Evolutionary conservation across 805 yeast species (phyloP).

Genomic region (Ascoidea tarda): DNA sequence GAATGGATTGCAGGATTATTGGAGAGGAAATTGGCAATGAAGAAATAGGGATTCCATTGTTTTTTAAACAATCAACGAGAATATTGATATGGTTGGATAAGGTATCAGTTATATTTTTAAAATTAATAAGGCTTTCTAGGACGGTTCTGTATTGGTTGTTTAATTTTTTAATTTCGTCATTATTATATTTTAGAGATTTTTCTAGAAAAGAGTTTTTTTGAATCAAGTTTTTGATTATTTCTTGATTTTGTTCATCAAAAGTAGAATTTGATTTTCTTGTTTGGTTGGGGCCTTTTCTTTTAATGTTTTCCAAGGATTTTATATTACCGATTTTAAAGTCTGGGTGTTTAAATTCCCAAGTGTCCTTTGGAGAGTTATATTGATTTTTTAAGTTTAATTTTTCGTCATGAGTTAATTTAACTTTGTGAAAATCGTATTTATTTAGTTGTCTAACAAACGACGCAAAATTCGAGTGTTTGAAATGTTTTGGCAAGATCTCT

Average conservation of each 20-base stretch:
- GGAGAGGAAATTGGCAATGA: conserved; percentile 28
- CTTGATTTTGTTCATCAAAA: conserved; percentile 7
- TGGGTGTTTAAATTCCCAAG: conserved; percentile 95
- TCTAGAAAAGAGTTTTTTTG: conserved; percentile 19
- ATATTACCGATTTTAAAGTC: conserved; percentile 65
- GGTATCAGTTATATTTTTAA: conserved; percentile 44
- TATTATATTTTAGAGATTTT: conserved; percentile 20
- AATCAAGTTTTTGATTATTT: conserved; percentile 13
- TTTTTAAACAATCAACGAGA: conserved; percentile 33
- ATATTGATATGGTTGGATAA: conserved; percentile 36
- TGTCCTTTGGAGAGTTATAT: conserved; percentile 52
- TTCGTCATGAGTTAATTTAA: conserved; percentile 57
- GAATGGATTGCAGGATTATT: neutral
- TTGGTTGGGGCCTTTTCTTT: conserved; percentile 59
- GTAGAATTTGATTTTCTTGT: conserved; percentile 22
- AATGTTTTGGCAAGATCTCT: conserved; percentile 79
- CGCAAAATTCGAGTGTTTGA: conserved; percentile 91
- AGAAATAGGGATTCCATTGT: conserved; percentile 50
- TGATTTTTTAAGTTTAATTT: conserved; percentile 19
- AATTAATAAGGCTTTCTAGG: conserved; percentile 42
- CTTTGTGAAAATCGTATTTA: conserved; percentile 96
- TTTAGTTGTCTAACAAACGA: conserved; percentile 90
- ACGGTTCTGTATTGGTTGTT: conserved; percentile 50
- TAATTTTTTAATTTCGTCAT: conserved; percentile 24
- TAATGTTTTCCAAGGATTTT: conserved; percentile 75